These are phyloP conservation scores for Breviolum minutum DNA, from an alignment of 73 alveolate genomes.

Conservation along the genomic window DNA sequence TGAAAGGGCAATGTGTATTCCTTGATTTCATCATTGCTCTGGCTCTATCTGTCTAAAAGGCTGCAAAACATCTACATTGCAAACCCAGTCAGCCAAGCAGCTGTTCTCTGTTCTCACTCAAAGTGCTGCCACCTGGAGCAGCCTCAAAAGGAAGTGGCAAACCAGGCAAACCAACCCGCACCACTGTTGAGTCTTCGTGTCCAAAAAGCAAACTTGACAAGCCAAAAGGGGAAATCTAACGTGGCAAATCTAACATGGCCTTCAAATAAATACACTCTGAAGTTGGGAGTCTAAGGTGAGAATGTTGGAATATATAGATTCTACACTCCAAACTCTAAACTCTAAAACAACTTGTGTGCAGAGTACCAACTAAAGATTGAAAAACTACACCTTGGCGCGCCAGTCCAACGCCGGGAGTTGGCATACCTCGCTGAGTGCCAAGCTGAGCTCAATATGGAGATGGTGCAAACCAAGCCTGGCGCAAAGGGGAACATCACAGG, in stretches of 20 bases:
- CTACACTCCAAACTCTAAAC: too few species aligned
- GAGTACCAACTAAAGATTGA: too few species aligned
- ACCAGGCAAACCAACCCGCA: neutral
- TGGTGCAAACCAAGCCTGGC: constrained; percentile 37
- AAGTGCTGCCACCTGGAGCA: constrained; percentile 91
- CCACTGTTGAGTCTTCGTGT: neutral
- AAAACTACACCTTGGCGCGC: too few species aligned
- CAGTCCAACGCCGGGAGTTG: neutral
- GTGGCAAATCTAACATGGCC: neutral
- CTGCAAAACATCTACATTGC: too few species aligned
- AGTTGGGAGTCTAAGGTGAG: too few species aligned
- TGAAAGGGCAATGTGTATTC: too few species aligned
- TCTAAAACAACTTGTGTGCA: too few species aligned
- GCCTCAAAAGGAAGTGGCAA: constrained; percentile 5
- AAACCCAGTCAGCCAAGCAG: neutral
- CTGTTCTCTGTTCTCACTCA: constrained; percentile 68
- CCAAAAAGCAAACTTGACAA: neutral
- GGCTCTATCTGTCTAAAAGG: too few species aligned
- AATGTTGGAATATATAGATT: too few species aligned
- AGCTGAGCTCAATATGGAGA: constrained; percentile 54
- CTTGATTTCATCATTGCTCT: too few species aligned
- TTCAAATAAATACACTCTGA: too few species aligned
- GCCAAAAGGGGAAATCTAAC: neutral
- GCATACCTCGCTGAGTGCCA: neutral
- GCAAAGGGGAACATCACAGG: too few species aligned